These are phyloP conservation scores for Moringa oleifera DNA, from an alignment of 345 rosid species.

Conservation along the genomic window DNA sequence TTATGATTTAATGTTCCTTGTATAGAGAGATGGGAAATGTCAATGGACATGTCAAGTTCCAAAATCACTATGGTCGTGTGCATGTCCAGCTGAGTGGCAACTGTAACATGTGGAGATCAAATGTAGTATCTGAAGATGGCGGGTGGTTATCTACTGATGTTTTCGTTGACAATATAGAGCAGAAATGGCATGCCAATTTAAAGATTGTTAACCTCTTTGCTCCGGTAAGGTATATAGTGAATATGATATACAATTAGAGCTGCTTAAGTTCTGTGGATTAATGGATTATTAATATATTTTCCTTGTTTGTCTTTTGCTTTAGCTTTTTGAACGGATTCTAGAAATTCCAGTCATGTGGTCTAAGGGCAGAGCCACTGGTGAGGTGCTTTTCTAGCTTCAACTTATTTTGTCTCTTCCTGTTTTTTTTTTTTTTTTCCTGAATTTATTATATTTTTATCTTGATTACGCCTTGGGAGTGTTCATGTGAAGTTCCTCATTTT, in stretches of 20 bases:
- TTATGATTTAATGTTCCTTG: slow-evolving; percentile 19
- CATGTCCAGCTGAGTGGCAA: slow-evolving; percentile 82
- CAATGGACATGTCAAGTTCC: slow-evolving; percentile 80
- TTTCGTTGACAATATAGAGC: slow-evolving; percentile 77
- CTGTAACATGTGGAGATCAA: slow-evolving; percentile 88
- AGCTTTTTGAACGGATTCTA: slow-evolving; percentile 91
- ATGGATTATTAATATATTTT: slow-evolving; percentile 4
- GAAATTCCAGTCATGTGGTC: slow-evolving; percentile 87
- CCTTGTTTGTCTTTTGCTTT: slow-evolving; percentile 21
- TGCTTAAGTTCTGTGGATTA: not conserved
- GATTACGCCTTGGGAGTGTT: not conserved
- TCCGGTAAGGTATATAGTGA: slow-evolving; percentile 62
- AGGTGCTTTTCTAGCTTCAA: slow-evolving; percentile 82
- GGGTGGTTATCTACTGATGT: slow-evolving; percentile 93
- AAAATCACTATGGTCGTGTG: slow-evolving; percentile 75
- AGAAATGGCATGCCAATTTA: slow-evolving; percentile 89
- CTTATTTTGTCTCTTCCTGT: too few species aligned
- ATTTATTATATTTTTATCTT: not conserved
- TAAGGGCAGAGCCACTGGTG: slow-evolving; percentile 98
- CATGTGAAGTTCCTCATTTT: not conserved
- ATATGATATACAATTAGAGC: slow-evolving; percentile 8
- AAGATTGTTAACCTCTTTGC: slow-evolving; percentile 77
- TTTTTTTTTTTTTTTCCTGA: not conserved
- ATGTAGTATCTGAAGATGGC: slow-evolving; percentile 68
- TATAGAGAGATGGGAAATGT: slow-evolving; percentile 84